Conservation (phyloP, 345 rosid genomes). For the Garcia nutans region DNA sequence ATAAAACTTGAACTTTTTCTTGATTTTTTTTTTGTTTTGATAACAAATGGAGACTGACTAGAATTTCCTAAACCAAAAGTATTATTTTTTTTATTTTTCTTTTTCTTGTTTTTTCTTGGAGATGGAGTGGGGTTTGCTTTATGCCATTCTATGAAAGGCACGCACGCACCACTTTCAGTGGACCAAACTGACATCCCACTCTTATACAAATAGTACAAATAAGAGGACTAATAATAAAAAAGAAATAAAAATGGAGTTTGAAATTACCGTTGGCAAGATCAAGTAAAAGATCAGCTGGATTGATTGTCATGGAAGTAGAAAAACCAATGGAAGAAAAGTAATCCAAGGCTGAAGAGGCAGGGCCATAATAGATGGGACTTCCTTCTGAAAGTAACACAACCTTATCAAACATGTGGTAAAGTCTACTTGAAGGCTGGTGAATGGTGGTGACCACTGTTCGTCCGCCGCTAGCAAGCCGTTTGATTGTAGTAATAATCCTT, state of each 20-base stretch:
- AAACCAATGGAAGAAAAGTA: constrained; percentile 87
- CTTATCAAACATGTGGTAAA: constrained; percentile 96
- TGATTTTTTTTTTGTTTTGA: background rate
- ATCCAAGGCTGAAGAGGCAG: constrained; percentile 84
- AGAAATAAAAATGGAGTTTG: background rate
- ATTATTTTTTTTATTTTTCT: background rate
- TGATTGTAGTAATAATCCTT: constrained; percentile 68
- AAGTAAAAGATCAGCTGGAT: constrained; percentile 95
- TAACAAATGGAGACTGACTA: background rate
- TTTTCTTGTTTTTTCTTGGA: background rate
- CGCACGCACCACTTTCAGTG: constrained; percentile 25
- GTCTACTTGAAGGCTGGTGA: constrained; percentile 96
- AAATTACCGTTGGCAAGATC: constrained; percentile 93
- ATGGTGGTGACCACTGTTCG: constrained; percentile 87
- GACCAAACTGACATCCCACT: constrained; percentile 22
- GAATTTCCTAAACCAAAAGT: background rate
- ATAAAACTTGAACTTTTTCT: background rate
- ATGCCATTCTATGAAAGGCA: constrained; percentile 29
- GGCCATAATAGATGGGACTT: constrained; percentile 74
- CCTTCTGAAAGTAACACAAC: constrained; percentile 91
- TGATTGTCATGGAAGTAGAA: constrained; percentile 78
- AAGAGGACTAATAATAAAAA: background rate
- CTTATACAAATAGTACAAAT: background rate
- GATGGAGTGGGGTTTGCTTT: constrained; percentile 30
- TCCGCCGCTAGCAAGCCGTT: constrained; percentile 81